Conservation (phyloP, 2,329 filamentous ascomycete species). For the Dryadomyces quercus-mongolicae region DNA sequence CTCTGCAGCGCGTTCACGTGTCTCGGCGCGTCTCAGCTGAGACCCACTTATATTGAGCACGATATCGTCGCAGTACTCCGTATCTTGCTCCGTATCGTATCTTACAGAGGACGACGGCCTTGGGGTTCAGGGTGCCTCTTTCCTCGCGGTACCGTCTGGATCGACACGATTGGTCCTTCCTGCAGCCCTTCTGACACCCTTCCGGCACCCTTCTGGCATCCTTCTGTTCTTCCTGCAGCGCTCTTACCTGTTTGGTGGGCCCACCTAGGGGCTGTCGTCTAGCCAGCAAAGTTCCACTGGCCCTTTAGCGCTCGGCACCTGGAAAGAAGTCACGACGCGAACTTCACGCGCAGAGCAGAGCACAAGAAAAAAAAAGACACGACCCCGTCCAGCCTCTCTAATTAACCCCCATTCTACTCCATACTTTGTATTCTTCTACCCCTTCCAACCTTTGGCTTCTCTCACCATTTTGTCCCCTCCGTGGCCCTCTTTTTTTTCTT, state of each 20-base stretch:
- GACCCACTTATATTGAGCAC: no score
- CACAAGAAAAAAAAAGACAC: slow-evolving; percentile 6
- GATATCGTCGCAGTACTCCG: no score
- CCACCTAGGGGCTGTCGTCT: slow-evolving; percentile 2
- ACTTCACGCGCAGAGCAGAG: slow-evolving; percentile 8
- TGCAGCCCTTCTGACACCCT: slow-evolving; percentile 3
- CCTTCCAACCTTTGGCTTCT: not conserved
- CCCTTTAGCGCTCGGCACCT: slow-evolving; percentile 9
- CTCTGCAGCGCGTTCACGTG: slow-evolving; percentile 13
- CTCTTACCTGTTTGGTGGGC: not conserved
- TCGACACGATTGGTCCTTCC: not conserved
- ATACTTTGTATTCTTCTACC: no score
- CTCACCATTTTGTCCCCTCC: not conserved
- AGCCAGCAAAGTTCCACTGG: slow-evolving; percentile 2
- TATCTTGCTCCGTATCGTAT: no score
- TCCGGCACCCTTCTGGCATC: not conserved
- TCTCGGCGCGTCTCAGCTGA: slow-evolving; percentile 10
- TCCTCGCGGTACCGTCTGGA: not conserved
- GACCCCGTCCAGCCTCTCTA: slow-evolving; percentile 1
- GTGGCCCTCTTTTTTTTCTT: not conserved
- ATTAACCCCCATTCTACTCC: not conserved
- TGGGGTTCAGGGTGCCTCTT: not conserved
- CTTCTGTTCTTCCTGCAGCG: not conserved
- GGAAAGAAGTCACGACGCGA: slow-evolving; percentile 10
- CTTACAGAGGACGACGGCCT: no score